Conservation (phyloP, 805 yeast species). For the Cyberlindnera subsufficiens region DNA sequence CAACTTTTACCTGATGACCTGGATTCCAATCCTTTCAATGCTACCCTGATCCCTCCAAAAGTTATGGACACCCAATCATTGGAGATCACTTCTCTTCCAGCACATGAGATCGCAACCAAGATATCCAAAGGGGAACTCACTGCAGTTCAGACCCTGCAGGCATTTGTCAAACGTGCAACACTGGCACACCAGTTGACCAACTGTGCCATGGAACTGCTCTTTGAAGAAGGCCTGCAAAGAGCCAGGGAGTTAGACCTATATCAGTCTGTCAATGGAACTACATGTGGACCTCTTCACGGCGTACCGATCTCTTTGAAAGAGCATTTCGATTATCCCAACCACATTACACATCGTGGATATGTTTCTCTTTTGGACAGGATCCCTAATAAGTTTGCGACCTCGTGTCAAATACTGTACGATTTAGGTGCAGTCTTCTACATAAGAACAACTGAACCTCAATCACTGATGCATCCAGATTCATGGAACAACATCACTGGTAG, state of each 20-base stretch:
- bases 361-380: constrained; percentile 30
- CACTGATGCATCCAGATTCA: constrained; percentile 63
- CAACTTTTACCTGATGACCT: constrained; percentile 17
- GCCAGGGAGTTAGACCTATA: constrained; percentile 54
- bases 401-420: constrained; percentile 31
- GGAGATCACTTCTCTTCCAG: constrained; percentile 8
- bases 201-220: constrained; percentile 53
- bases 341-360: constrained; percentile 52
- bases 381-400: constrained; percentile 35
- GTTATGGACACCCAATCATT: constrained; percentile 17
- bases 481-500: constrained; percentile 52
- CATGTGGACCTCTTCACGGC: constrained; percentile 64
- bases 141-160: constrained; percentile 40
- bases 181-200: constrained; percentile 58
- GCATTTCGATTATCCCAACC: constrained; percentile 48
- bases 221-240: constrained; percentile 52
- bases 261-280: constrained; percentile 41
- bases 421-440: constrained; percentile 49
- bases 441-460: constrained; percentile 62
- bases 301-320: constrained; percentile 64
- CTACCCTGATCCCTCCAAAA: constrained; percentile 17
- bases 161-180: constrained; percentile 44
- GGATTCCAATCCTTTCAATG: constrained; percentile 20
- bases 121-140: constrained; percentile 24
- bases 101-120: constrained; percentile 9